Percentiles rank a stretch among this genome's conserved stretches.
Evolutionary conservation across 371 early-diverging fungal genomes (phyloP).

Genomic region (Sporodiniella umbellata): DNA sequence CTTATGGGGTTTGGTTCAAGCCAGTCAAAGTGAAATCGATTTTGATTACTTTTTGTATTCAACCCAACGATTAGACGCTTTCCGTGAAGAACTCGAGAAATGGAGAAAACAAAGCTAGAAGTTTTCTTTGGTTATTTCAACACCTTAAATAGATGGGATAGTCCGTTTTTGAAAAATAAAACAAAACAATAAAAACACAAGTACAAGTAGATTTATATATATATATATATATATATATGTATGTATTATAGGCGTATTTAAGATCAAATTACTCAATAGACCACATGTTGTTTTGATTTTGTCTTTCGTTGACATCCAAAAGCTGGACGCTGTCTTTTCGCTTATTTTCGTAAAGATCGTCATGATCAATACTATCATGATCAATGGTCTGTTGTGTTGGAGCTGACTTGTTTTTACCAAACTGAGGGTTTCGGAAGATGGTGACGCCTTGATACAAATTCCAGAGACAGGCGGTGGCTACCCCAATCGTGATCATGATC

Average conservation of each 20-base stretch:
- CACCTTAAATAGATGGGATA: no score
- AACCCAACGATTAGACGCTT: conserved; percentile 58
- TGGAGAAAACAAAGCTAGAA: conserved; percentile 11
- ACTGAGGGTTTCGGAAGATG: conserved; percentile 19
- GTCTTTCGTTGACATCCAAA: background rate
- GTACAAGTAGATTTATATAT: no score
- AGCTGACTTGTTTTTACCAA: conserved; percentile 11
- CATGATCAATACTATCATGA: conserved; percentile 21
- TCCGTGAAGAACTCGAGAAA: conserved; percentile 33
- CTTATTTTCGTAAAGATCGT: conserved; percentile 1
- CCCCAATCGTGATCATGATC: conserved; percentile 18
- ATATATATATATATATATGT: no score
- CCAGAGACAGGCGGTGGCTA: conserved; percentile 21
- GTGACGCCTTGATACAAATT: conserved; percentile 25
- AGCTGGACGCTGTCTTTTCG: background rate
- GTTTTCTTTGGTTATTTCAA: no score
- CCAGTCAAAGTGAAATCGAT: conserved; percentile 72
- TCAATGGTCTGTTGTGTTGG: conserved; percentile 21
- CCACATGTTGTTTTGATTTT: conserved; percentile 19
- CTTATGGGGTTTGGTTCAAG: conserved; percentile 81
- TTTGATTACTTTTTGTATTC: conserved; percentile 79
- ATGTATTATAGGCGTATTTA: no score
- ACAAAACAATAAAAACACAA: no score
- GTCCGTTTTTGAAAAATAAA: no score
- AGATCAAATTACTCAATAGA: conserved; percentile 31